These are phyloP conservation scores for Trichoderma parareesei DNA, from an alignment of 495 filamentous ascomycete genomes.

Conservation along the genomic window DNA sequence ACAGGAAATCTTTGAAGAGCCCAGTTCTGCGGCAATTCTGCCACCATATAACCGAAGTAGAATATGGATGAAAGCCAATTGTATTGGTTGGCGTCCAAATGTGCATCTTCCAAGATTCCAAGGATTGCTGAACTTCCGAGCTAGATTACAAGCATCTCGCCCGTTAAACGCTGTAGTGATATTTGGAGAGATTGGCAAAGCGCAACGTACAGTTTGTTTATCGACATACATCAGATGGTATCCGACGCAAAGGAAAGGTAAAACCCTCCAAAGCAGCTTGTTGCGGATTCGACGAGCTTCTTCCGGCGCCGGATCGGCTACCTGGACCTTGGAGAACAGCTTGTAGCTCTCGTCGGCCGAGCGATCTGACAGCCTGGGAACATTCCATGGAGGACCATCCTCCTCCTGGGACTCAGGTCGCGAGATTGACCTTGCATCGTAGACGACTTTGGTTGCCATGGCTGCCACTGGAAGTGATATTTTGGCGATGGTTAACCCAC, in stretches of 20 bases:
- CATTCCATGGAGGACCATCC: background rate
- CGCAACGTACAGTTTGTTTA: conserved; percentile 32
- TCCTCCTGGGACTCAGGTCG: conserved; percentile 8
- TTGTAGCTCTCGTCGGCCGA: conserved; percentile 38
- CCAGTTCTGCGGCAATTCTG: conserved; percentile 36
- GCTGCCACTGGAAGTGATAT: too few relatives aligned
- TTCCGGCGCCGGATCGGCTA: conserved; percentile 28
- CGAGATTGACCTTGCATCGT: conserved; percentile 7
- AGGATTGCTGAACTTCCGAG: conserved; percentile 33
- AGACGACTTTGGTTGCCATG: conserved; percentile 15
- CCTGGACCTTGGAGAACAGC: conserved; percentile 32
- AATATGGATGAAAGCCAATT: conserved; percentile 27
- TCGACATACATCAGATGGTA: conserved; percentile 41
- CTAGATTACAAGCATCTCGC: conserved; percentile 16
- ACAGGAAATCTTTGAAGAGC: conserved; percentile 34
- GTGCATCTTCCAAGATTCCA: conserved; percentile 23
- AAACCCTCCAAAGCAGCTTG: conserved; percentile 32
- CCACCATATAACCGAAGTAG: conserved; percentile 23
- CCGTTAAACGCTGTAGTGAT: too few relatives aligned
- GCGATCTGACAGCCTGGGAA: conserved; percentile 28
- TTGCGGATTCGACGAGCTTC: conserved; percentile 31
- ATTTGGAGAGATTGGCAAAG: background rate
- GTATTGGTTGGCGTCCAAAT: conserved; percentile 24
- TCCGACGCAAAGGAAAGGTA: conserved; percentile 36
- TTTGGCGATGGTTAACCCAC: background rate